Percentiles rank a stretch among this genome's conserved stretches.
Evolutionary conservation across 129 eudicot genomes (phyloP).

Genomic region (Flaveria trinervia): DNA sequence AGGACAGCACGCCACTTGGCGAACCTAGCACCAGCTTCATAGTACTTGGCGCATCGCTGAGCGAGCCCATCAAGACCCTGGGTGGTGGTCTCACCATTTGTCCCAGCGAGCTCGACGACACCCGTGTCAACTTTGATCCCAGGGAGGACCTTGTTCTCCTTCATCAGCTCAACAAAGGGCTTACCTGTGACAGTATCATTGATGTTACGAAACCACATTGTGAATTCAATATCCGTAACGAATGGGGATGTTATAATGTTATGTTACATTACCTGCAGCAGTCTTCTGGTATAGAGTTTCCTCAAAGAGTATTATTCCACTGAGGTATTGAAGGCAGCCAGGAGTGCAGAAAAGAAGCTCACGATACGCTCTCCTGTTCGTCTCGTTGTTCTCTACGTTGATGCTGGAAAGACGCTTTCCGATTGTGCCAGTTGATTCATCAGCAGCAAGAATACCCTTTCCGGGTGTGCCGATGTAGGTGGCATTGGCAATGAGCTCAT

Average conservation of each 20-base stretch:
- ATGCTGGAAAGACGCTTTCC: conserved; percentile 66
- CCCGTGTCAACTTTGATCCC: conserved; percentile 75
- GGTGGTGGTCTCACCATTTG: conserved; percentile 68
- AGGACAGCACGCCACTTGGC: conserved; percentile 76
- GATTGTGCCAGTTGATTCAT: conserved; percentile 68
- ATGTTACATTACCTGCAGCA: conserved; percentile 42
- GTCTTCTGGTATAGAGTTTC: conserved; percentile 69
- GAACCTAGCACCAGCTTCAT: conserved; percentile 57
- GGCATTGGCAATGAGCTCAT: conserved; percentile 60
- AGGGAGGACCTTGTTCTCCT: conserved; percentile 55
- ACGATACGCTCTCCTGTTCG: conserved; percentile 55
- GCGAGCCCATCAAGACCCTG: conserved; percentile 60
- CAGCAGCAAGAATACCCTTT: conserved; percentile 67
- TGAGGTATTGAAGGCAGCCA: conserved; percentile 49
- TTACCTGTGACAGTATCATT: conserved; percentile 34
- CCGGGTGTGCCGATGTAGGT: conserved; percentile 61
- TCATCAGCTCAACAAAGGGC: conserved; percentile 59
- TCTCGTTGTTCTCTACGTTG: conserved; percentile 54
- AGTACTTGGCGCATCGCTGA: conserved; percentile 48
- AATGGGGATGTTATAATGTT: background rate
- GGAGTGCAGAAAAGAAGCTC: conserved; percentile 75
- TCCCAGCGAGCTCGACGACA: conserved; percentile 59
- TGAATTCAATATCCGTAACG: background rate
- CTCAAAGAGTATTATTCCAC: conserved; percentile 65
- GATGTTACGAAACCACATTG: background rate